These are phyloP conservation scores for Cystobasidium tubakii DNA, from an alignment of 768 basidiomycete species.

Conservation along the genomic window DNA sequence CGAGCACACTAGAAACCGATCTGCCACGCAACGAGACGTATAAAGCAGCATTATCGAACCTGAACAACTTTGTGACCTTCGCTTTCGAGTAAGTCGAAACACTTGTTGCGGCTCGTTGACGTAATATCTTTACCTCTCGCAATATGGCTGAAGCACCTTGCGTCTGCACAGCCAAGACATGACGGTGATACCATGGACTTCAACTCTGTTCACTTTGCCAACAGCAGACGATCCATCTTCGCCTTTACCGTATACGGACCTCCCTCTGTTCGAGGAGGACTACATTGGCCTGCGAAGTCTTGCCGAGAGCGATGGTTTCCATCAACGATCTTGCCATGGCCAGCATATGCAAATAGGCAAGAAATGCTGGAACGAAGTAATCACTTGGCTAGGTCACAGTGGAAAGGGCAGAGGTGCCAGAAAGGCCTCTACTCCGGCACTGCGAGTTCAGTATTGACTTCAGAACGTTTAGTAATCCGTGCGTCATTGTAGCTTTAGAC, in stretches of 20 bases:
- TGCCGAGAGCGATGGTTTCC: slow-evolving; percentile 38
- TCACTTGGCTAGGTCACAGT: slow-evolving; percentile 35
- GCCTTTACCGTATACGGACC: slow-evolving; percentile 36
- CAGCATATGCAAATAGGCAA: slow-evolving; percentile 46
- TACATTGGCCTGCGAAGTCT: slow-evolving; percentile 46
- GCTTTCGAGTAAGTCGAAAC: slow-evolving; percentile 45
- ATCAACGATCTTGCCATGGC: slow-evolving; percentile 42
- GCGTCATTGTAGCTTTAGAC: neutral
- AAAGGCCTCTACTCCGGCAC: neutral
- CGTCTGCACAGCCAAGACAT: slow-evolving; percentile 38
- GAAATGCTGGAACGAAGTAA: slow-evolving; percentile 43
- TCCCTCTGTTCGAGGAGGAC: slow-evolving; percentile 45
- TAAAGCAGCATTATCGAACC: slow-evolving; percentile 39
- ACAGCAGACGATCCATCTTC: slow-evolving; percentile 7
- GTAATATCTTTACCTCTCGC: too few relatives aligned
- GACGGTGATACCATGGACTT: slow-evolving; percentile 42
- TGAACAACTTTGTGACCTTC: slow-evolving; percentile 45
- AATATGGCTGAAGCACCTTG: neutral
- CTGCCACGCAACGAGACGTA: slow-evolving; percentile 40
- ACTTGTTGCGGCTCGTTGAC: too few relatives aligned
- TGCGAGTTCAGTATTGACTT: neutral
- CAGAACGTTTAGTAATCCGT: neutral
- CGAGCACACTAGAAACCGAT: neutral
- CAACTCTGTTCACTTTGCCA: slow-evolving; percentile 44
- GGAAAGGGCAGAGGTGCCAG: slow-evolving; percentile 20